Conservation (phyloP, 106 monocot species). For the Acanthochlamys bracteata region DNA sequence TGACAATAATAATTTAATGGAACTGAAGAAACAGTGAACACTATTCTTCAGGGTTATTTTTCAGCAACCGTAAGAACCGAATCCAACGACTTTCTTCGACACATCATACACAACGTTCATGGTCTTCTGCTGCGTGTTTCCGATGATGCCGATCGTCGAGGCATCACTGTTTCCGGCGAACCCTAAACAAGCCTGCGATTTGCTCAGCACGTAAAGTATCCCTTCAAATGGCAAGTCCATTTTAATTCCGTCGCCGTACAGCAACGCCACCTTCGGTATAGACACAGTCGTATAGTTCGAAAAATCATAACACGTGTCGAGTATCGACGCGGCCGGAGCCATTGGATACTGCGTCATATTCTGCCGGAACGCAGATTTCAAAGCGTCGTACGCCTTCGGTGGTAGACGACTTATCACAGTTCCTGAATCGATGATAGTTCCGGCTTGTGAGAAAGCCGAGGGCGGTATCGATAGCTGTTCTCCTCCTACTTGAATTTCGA, state of each 20-base stretch:
- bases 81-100: constrained; percentile 13
- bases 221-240: constrained; percentile 9
- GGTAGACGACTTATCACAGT: constrained; percentile 64
- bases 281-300: neutral
- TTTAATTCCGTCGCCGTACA: constrained; percentile 4
- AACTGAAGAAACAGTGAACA: too few species aligned
- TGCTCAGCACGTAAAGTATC: constrained; percentile 5
- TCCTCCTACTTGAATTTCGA: constrained; percentile 26
- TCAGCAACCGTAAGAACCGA: constrained; percentile 17
- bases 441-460: constrained; percentile 19
- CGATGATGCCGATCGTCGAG: constrained; percentile 15
- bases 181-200: constrained; percentile 29
- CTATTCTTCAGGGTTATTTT: neutral
- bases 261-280: constrained; percentile 16
- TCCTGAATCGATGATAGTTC: constrained; percentile 62
- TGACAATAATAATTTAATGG: too few species aligned
- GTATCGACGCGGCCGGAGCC: constrained; percentile 16
- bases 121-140: constrained; percentile 31
- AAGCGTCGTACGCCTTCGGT: constrained; percentile 28
- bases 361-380: constrained; percentile 20
- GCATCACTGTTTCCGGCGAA: constrained; percentile 13
- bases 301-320: constrained; percentile 21
- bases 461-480: constrained; percentile 14
- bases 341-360: constrained; percentile 19
- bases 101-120: constrained; percentile 24